These are phyloP conservation scores for Phialemonium atrogriseum DNA, from an alignment of 2,329 filamentous ascomycete species.

Conservation along the genomic window DNA sequence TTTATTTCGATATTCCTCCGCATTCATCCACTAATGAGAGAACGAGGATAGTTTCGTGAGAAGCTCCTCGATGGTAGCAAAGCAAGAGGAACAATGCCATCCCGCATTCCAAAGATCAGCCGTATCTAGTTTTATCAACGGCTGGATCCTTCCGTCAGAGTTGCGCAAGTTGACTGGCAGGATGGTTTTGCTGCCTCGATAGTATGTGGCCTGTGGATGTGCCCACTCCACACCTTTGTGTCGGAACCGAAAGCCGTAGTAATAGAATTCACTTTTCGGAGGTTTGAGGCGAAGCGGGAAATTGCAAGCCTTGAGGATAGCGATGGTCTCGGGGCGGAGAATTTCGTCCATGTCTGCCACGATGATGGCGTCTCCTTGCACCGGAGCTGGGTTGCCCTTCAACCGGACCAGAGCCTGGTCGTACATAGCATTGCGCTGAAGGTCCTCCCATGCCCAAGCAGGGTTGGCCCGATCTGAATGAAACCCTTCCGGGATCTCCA, in stretches of 20 bases:
- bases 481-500: slow-evolving; percentile 35
- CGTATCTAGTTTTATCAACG: slow-evolving; percentile 31
- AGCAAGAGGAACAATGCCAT: slow-evolving; percentile 58
- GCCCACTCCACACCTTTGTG: slow-evolving; percentile 39
- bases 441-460: slow-evolving; percentile 43
- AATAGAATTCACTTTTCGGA: slow-evolving; percentile 45
- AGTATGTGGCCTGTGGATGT: slow-evolving; percentile 53
- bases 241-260: slow-evolving; percentile 49
- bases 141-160: slow-evolving; percentile 30
- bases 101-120: slow-evolving; percentile 38
- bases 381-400: slow-evolving; percentile 29
- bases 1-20: no score
- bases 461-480: slow-evolving; percentile 24
- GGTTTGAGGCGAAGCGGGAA: slow-evolving; percentile 45
- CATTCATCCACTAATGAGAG: no score
- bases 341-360: slow-evolving; percentile 56
- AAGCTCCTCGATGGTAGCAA: slow-evolving; percentile 45
- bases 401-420: slow-evolving; percentile 45
- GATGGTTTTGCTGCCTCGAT: slow-evolving; percentile 39
- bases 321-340: slow-evolving; percentile 39
- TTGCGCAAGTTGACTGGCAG: slow-evolving; percentile 44
- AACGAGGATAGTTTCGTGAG: no score
- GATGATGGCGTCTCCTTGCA: slow-evolving; percentile 45
- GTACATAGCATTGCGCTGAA: slow-evolving; percentile 49
- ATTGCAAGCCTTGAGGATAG: slow-evolving; percentile 38